These are phyloP conservation scores for Kernera saxatilis DNA, from an alignment of 345 rosid species.

Conservation along the genomic window DNA sequence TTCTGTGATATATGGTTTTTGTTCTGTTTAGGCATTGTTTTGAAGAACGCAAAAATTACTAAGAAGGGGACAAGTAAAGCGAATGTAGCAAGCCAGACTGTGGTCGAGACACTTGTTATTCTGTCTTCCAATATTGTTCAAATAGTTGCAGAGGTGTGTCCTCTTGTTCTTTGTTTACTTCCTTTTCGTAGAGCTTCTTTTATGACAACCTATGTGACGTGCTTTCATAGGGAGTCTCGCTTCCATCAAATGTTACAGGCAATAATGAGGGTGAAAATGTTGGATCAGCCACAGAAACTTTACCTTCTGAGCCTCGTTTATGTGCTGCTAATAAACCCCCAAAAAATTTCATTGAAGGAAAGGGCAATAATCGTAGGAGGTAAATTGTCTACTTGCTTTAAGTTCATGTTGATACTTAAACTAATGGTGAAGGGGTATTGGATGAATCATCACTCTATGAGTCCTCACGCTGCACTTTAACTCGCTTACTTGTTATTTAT, in stretches of 20 bases:
- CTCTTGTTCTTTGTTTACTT: background rate
- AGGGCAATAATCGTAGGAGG: constrained; percentile 41
- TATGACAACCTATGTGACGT: constrained; percentile 6
- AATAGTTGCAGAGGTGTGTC: constrained; percentile 70
- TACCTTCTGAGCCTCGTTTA: constrained; percentile 24
- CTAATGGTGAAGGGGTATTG: background rate
- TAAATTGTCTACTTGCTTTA: constrained; percentile 9
- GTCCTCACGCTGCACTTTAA: too few species aligned
- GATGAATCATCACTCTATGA: too few species aligned
- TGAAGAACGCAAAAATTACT: constrained; percentile 75
- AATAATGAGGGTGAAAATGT: constrained; percentile 34
- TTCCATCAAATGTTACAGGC: constrained; percentile 44
- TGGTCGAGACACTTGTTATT: constrained; percentile 68
- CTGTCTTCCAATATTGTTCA: constrained; percentile 67
- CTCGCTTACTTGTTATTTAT: background rate
- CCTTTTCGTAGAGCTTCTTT: background rate
- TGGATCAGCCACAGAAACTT: constrained; percentile 36
- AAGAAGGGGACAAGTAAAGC: constrained; percentile 61
- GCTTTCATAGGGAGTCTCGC: constrained; percentile 48
- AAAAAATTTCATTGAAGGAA: constrained; percentile 25
- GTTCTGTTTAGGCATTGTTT: constrained; percentile 56
- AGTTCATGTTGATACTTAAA: background rate
- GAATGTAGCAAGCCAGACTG: constrained; percentile 46
- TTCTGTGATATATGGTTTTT: background rate
- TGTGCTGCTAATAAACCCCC: constrained; percentile 21